A percentile compares a stretch with the other conserved stretches of the same genome.
Conservation (phyloP, 2,329 filamentous ascomycete genomes). For the Claviceps quebecensis region DNA sequence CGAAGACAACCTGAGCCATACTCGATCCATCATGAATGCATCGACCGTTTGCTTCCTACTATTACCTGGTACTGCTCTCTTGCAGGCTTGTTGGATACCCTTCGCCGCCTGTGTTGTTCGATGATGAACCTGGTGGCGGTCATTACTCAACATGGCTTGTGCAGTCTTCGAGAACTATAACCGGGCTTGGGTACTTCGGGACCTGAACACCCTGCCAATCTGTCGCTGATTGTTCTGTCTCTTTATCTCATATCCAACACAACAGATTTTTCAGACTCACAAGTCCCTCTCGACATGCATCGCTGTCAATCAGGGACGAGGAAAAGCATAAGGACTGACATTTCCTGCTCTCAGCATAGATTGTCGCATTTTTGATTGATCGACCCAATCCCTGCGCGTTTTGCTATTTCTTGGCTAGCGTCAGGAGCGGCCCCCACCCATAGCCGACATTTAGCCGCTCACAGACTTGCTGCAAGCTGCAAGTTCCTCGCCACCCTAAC, state of each 20-base stretch:
- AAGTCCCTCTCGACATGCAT: neutral
- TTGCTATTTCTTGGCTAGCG: conserved; percentile 6
- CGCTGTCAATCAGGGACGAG: neutral
- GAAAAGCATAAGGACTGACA: conserved; percentile 1
- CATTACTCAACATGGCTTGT: neutral
- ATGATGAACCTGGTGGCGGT: neutral
- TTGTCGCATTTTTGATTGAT: conserved; percentile 1
- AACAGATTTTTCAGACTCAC: neutral
- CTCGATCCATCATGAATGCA: neutral
- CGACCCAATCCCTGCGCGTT: conserved; percentile 6
- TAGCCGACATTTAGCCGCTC: conserved; percentile 9
- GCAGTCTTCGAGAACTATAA: neutral
- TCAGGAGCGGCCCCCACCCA: neutral
- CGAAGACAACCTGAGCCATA: neutral
- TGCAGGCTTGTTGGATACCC: neutral
- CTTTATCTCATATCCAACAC: neutral
- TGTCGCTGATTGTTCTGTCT: neutral
- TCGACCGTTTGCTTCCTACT: neutral
- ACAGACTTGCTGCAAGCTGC: neutral
- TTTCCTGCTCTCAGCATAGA: conserved; percentile 1
- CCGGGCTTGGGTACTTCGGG: neutral
- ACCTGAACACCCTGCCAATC: neutral
- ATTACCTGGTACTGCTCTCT: neutral
- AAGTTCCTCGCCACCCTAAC: conserved; percentile 3
- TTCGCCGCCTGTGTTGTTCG: neutral